Conservation (phyloP, 768 basidiomycete species). For the Auriscalpium orientale region DNA sequence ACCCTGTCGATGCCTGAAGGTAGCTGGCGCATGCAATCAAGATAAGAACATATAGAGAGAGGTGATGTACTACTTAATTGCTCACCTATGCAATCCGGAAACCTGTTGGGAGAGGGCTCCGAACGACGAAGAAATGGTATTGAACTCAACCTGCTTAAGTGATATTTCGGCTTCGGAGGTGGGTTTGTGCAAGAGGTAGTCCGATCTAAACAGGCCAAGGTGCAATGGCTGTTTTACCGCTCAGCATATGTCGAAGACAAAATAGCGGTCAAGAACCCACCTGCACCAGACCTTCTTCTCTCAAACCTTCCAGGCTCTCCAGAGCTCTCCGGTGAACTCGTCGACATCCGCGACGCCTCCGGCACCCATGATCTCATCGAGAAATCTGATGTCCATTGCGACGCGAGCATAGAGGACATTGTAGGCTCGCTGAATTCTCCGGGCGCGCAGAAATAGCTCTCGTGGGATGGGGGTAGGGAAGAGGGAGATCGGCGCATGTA, state of each 20-base stretch:
- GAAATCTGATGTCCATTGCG: slow-evolving; percentile 68
- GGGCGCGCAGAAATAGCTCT: slow-evolving; percentile 55
- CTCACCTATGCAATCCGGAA: slow-evolving; percentile 69
- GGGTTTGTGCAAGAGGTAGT: slow-evolving; percentile 78
- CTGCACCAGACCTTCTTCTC: slow-evolving; percentile 55
- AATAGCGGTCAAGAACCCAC: slow-evolving; percentile 24
- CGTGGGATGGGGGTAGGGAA: slow-evolving; percentile 85
- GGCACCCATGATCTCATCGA: slow-evolving; percentile 81
- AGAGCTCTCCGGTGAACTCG: slow-evolving; percentile 78
- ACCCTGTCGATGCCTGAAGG: slow-evolving; percentile 55
- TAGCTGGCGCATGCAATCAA: slow-evolving; percentile 38
- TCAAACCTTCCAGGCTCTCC: slow-evolving; percentile 78
- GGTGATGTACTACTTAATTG: not conserved
- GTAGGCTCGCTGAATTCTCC: slow-evolving; percentile 65
- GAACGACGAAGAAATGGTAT: slow-evolving; percentile 92
- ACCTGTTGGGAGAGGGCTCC: slow-evolving; percentile 66
- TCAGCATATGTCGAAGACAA: slow-evolving; percentile 27
- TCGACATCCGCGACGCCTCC: slow-evolving; percentile 76
- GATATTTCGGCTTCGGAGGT: slow-evolving; percentile 26
- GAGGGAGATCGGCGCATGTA: slow-evolving; percentile 86
- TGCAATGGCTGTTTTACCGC: slow-evolving; percentile 57
- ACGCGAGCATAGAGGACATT: slow-evolving; percentile 82
- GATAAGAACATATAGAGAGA: not conserved
- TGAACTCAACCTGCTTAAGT: slow-evolving; percentile 96
- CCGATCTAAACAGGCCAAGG: slow-evolving; percentile 88